These are phyloP conservation scores for Podospora pseudocomata DNA, from an alignment of 495 filamentous ascomycete species.

Conservation along the genomic window DNA sequence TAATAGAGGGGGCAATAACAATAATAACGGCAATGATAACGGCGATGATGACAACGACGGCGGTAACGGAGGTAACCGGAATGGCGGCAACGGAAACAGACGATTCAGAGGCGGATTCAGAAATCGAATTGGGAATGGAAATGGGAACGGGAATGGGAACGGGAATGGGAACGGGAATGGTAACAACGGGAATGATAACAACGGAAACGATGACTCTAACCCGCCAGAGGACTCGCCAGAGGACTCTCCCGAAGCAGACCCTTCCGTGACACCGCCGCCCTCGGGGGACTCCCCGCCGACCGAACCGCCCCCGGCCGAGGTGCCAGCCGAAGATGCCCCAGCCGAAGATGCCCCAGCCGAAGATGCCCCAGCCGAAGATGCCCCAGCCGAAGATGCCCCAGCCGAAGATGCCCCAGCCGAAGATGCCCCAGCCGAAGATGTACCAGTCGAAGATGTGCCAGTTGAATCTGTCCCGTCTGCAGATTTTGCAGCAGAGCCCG, in stretches of 20 bases:
- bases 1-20: conserved; percentile 11
- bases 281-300: not conserved
- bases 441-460: not conserved
- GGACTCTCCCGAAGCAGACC: not conserved
- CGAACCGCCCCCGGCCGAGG: not conserved
- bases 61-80: conserved; percentile 11
- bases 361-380: not conserved
- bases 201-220: conserved; percentile 1
- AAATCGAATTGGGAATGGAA: conserved; percentile 15
- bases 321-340: not conserved
- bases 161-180: conserved; percentile 16
- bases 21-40: conserved; percentile 15
- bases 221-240: not conserved
- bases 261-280: conserved; percentile 2
- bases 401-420: not conserved
- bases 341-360: not conserved
- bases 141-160: conserved; percentile 20
- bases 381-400: not conserved
- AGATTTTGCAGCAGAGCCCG: not conserved
- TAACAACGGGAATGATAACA: conserved; percentile 11
- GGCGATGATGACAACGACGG: conserved; percentile 11
- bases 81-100: conserved; percentile 14
- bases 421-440: not conserved
- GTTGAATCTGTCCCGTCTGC: not conserved
- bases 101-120: conserved; percentile 18